Evolutionary conservation across 2,329 filamentous ascomycete genomes (phyloP).

Genomic region (Monosporascus ibericus): DNA sequence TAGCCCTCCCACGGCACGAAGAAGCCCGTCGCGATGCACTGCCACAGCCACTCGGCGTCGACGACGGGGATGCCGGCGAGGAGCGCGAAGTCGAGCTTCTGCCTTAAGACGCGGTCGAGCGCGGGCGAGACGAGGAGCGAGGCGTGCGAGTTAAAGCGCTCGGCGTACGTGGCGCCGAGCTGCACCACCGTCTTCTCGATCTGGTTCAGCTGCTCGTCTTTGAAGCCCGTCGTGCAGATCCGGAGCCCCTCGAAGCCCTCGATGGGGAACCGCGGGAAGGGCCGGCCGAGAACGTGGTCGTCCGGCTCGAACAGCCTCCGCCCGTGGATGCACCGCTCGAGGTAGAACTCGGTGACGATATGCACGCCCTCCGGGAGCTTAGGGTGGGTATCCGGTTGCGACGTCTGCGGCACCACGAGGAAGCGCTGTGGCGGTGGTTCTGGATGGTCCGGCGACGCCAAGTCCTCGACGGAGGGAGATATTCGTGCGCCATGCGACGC

Average conservation of each 20-base stretch:
- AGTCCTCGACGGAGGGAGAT: constrained; percentile 36
- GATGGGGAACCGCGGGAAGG: constrained; percentile 67
- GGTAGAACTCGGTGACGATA: constrained; percentile 82
- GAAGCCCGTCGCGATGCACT: constrained; percentile 59
- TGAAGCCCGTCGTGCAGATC: constrained; percentile 78
- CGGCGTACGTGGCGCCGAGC: constrained; percentile 75
- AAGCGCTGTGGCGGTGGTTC: constrained; percentile 35
- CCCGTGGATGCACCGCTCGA: constrained; percentile 79
- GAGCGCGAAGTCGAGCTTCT: constrained; percentile 74
- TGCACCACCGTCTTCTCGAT: constrained; percentile 69
- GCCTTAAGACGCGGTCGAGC: constrained; percentile 50
- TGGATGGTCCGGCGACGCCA: constrained; percentile 20
- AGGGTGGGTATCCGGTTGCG: constrained; percentile 40
- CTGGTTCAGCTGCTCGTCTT: constrained; percentile 78
- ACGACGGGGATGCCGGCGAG: constrained; percentile 78
- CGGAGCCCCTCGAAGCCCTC: constrained; percentile 61
- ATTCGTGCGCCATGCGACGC: constrained; percentile 41
- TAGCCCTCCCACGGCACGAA: constrained; percentile 39
- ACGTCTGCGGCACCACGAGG: constrained; percentile 49
- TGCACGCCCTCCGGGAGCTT: constrained; percentile 33
- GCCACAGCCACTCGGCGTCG: constrained; percentile 75
- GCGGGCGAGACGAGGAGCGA: constrained; percentile 72
- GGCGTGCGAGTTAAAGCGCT: constrained; percentile 65
- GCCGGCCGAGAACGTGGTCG: constrained; percentile 67
- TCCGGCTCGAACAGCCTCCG: constrained; percentile 65